Percentiles rank a stretch among this genome's conserved stretches.
phyloP scores from a whole-genome alignment of 2,329 filamentous ascomycete genomes.

The Fusarium keratoplasticum region DNA sequence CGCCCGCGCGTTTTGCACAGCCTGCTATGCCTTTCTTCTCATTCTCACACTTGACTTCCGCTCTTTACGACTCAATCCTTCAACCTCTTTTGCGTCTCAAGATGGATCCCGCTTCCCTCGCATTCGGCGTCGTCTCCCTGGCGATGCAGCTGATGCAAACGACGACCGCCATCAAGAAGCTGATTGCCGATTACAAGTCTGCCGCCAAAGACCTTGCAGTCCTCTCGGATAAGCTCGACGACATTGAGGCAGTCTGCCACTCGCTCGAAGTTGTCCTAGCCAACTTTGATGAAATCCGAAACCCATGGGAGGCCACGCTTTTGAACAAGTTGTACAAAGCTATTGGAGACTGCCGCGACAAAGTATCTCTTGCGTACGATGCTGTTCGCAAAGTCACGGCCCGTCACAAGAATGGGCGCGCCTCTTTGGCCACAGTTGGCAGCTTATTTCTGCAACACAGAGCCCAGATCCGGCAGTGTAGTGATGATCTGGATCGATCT shows the following conservation, averaged over 20 bases:
- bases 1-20: neutral
- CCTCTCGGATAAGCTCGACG: neutral
- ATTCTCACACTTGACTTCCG: neutral
- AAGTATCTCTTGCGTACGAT: neutral
- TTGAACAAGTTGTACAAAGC: neutral
- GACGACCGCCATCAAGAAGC: neutral
- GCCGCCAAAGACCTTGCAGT: conserved; percentile 2
- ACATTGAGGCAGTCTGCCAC: conserved; percentile 8
- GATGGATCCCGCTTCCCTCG: conserved; percentile 26
- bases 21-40: neutral
- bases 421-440: neutral
- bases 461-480: neutral
- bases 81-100: neutral
- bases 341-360: neutral
- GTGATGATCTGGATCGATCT: neutral
- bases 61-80: neutral
- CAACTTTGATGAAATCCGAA: neutral
- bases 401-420: neutral
- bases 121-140: conserved; percentile 12
- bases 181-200: conserved; percentile 19
- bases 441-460: conserved; percentile 8
- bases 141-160: conserved; percentile 11
- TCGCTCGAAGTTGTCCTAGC: neutral
- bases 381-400: neutral
- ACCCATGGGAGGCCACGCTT: neutral